Evolutionary conservation across 208 protist species (phyloP), one percentile per base, ranked within the genome.

Genomic region (Leishmania tarentolae): DNA sequence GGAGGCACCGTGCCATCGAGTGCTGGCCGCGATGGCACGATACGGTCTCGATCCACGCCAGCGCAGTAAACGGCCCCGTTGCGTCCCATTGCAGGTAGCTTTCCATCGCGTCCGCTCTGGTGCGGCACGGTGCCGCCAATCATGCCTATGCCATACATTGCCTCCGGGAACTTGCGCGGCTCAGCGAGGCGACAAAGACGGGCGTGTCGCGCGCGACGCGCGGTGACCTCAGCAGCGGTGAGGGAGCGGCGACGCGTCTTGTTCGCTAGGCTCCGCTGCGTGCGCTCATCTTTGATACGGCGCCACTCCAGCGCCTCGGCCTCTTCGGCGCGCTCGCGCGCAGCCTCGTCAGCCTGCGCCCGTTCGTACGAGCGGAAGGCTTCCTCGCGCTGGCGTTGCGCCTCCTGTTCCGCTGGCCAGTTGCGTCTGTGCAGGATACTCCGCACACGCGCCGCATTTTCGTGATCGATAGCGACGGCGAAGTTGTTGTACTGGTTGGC

Each of bases 41-140:
- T 83, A 69, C 94, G 94, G 77, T 97, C 87, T 52, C 94, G 94
- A 81, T 97, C 94, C n/a, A 95, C 86, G 40, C 94, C 92, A 2
- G 94, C 90, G 24, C 61, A 88, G 86, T 97, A 97, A 21, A 75
- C 52, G 7, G 81, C 84, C 31, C 85, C 87, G 77, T 84, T 88
- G 73, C 93, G 89, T 11, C 93, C 92, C 31, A 78, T 52, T 68
- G 40, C 24, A 86, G 93, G 71, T 88, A 88, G 65, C 82, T 75
- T 35, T 88, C 87, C n/a, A 21, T 79, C 68, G 61, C 82, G 75
- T 9, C 83, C 56, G 47, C 78, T 78, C 50, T 89, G 89, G 61
- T 93, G 87, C 69, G 80, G 76, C 82, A 94, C 87, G 71, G 83
- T 82, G 44, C 86, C 75, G 81, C 86, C 88, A 59, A 90, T 86